These are phyloP conservation scores for Lactarius hengduanensis DNA, from an alignment of 768 basidiomycete species.

Conservation along the genomic window DNA sequence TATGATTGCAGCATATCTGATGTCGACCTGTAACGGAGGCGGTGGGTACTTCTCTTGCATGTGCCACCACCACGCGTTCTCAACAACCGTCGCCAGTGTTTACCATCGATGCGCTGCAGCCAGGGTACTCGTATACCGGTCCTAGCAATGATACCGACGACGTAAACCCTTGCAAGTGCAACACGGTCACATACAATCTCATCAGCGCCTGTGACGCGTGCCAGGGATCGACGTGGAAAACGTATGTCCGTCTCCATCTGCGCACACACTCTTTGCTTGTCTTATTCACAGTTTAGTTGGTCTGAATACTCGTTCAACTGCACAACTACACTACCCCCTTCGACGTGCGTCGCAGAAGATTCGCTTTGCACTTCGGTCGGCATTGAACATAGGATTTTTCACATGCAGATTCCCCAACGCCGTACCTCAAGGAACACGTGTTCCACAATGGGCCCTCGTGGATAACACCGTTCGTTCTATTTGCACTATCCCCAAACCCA, in stretches of 20 bases:
- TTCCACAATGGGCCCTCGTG: slow-evolving; percentile 4
- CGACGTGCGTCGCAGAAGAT: slow-evolving; percentile 9
- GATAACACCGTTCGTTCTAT: neutral
- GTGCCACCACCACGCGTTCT: neutral
- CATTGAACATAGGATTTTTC: neutral
- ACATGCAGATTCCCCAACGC: slow-evolving; percentile 8
- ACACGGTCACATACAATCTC: slow-evolving; percentile 13
- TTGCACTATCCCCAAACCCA: neutral
- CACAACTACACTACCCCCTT: neutral
- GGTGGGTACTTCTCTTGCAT: slow-evolving; percentile 3
- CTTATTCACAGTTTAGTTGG: neutral
- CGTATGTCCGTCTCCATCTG: neutral
- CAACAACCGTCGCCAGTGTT: slow-evolving; percentile 7
- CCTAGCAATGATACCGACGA: neutral
- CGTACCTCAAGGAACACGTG: neutral
- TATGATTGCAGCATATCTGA: slow-evolving; percentile 8
- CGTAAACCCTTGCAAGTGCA: slow-evolving; percentile 21
- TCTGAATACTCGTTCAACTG: slow-evolving; percentile 6
- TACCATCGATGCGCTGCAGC: neutral
- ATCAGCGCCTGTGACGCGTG: slow-evolving; percentile 24
- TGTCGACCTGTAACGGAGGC: slow-evolving; percentile 15
- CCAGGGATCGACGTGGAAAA: neutral
- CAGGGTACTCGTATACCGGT: too few relatives aligned
- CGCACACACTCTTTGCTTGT: too few relatives aligned
- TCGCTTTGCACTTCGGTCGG: neutral